Percentiles rank a stretch among this genome's conserved stretches.
Conservation (phyloP, 208 protist species). For the Trypanosoma caninum region DNA sequence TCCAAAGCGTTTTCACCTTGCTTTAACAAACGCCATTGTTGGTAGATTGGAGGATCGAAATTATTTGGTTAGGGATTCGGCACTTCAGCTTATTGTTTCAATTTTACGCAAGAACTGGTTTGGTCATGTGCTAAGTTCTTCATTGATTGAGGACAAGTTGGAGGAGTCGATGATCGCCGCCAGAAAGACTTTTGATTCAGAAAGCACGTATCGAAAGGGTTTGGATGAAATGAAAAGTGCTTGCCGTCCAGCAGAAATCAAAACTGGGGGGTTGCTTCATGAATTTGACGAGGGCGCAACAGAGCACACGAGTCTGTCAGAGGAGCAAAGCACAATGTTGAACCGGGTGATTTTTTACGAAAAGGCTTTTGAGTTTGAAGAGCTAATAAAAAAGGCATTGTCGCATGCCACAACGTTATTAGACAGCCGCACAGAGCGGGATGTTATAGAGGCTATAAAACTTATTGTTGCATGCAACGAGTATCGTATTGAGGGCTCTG, state of each 20-base stretch:
- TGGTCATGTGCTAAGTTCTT: conserved; percentile 62
- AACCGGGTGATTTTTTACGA: conserved; percentile 77
- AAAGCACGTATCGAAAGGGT: conserved; percentile 8
- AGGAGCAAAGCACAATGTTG: conserved; percentile 51
- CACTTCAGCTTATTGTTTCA: conserved; percentile 59
- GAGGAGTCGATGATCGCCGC: conserved; percentile 34
- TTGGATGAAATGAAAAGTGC: conserved; percentile 27
- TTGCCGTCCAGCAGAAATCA: conserved; percentile 34
- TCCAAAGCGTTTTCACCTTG: conserved; percentile 71
- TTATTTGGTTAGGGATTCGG: conserved; percentile 81
- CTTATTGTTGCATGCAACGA: conserved; percentile 80
- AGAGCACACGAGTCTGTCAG: conserved; percentile 23
- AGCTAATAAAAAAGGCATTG: conserved; percentile 63
- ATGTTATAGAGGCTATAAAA: conserved; percentile 87
- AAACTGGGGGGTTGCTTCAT: conserved; percentile 19
- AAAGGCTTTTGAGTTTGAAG: conserved; percentile 64
- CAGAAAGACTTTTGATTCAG: conserved; percentile 27
- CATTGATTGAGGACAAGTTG: conserved; percentile 53
- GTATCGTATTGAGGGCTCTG: conserved; percentile 64
- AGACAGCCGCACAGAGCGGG: conserved; percentile 81
- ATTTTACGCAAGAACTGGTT: conserved; percentile 86
- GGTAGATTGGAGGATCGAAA: conserved; percentile 80
- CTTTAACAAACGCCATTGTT: conserved; percentile 60
- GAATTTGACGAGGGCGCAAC: conserved; percentile 17
- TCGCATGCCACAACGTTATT: conserved; percentile 60